phyloP scores from a whole-genome alignment of 371 early-diverging fungal genomes.

The Apophysomyces variabilis region DNA sequence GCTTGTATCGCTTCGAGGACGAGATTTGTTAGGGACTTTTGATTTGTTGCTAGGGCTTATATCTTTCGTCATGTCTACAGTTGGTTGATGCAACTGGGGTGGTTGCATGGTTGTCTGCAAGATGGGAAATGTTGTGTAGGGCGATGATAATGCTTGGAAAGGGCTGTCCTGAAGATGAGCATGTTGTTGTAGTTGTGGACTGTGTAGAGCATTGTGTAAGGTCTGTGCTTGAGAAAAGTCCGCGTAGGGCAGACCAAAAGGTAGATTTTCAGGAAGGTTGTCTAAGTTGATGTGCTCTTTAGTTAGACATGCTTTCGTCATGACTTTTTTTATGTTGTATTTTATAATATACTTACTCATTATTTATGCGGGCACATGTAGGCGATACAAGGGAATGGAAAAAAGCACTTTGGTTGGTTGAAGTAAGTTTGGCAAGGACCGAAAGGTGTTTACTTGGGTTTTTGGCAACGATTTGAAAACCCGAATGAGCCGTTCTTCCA shows the following conservation, averaged over 20 bases:
- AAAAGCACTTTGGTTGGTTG: not conserved
- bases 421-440: not conserved
- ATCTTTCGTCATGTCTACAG: conserved; percentile 16
- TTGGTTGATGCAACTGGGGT: conserved; percentile 28
- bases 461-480: no score
- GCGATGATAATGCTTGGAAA: conserved; percentile 16
- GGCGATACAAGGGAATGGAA: conserved; percentile 7
- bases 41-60: conserved; percentile 10
- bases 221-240: conserved; percentile 32
- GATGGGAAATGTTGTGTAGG: conserved; percentile 35
- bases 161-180: conserved; percentile 12
- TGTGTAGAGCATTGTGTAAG: conserved; percentile 27
- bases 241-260: conserved; percentile 32
- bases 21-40: conserved; percentile 2
- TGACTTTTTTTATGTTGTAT: conserved; percentile 3
- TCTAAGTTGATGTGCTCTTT: conserved; percentile 15
- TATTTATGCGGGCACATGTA: conserved; percentile 14
- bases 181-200: conserved; percentile 26
- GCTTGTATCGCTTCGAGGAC: conserved; percentile 5
- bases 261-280: conserved; percentile 34
- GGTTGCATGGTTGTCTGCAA: conserved; percentile 25
- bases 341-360: conserved; percentile 28
- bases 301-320: conserved; percentile 5
- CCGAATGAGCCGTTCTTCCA: no score
- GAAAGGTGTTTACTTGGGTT: not conserved